Conservation (phyloP, 2,329 filamentous ascomycete species). For the Penicillium sp. region DNA sequence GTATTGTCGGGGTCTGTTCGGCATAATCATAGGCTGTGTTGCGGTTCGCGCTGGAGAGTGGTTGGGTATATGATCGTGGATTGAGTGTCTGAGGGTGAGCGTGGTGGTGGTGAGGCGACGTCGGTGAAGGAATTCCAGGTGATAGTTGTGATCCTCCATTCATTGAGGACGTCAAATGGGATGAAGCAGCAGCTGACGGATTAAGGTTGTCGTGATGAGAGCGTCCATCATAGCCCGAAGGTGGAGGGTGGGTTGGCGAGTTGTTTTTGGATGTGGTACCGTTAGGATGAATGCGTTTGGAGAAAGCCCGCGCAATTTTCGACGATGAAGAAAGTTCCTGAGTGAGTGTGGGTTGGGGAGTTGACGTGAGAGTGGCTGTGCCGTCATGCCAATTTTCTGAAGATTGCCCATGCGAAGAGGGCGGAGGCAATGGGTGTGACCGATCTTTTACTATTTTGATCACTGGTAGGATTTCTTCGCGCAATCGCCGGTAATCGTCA, state of each 20-base stretch:
- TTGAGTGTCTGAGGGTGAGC: slow-evolving; percentile 44
- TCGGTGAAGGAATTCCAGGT: slow-evolving; percentile 51
- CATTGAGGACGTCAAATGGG: slow-evolving; percentile 65
- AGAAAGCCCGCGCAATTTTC: slow-evolving; percentile 67
- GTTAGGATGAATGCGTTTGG: slow-evolving; percentile 69
- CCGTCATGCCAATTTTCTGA: slow-evolving; percentile 30
- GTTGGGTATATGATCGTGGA: slow-evolving; percentile 46
- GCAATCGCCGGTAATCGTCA: slow-evolving; percentile 82
- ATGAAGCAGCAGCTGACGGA: slow-evolving; percentile 68
- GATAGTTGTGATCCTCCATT: slow-evolving; percentile 60
- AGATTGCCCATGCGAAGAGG: slow-evolving; percentile 32
- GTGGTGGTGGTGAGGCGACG: slow-evolving; percentile 44
- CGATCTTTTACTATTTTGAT: slow-evolving; percentile 89
- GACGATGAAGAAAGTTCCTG: slow-evolving; percentile 51
- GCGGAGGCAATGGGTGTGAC: slow-evolving; percentile 76
- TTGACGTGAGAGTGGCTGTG: slow-evolving; percentile 42
- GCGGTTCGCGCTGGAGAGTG: slow-evolving; percentile 29
- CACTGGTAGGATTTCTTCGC: slow-evolving; percentile 88
- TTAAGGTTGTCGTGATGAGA: slow-evolving; percentile 60
- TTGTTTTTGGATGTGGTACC: slow-evolving; percentile 71
- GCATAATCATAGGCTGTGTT: slow-evolving; percentile 38
- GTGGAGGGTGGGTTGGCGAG: slow-evolving; percentile 70
- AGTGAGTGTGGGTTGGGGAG: slow-evolving; percentile 30
- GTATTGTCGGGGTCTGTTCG: slow-evolving; percentile 35
- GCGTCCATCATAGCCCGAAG: slow-evolving; percentile 66